These are phyloP conservation scores for Zalaria obscura DNA, from an alignment of 2,329 filamentous ascomycete genomes.

Conservation along the genomic window DNA sequence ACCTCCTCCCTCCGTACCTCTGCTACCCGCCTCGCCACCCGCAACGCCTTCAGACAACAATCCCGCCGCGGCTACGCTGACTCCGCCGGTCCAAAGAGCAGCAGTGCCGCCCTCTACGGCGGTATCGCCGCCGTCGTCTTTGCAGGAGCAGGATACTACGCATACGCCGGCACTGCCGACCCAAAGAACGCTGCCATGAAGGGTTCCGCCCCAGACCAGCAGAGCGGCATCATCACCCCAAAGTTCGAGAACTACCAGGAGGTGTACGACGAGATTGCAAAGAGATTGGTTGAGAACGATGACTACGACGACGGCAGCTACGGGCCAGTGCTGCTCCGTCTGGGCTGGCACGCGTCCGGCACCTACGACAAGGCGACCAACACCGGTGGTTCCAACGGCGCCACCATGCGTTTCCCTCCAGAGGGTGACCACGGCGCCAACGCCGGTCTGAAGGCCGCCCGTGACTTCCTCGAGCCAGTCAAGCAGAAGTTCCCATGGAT, in stretches of 20 bases:
- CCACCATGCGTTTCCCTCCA: conserved; percentile 89
- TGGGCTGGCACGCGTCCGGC: conserved; percentile 89
- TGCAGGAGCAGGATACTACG: conserved; percentile 53
- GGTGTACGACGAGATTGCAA: conserved; percentile 80
- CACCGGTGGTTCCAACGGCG: conserved; percentile 89
- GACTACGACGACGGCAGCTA: conserved; percentile 96
- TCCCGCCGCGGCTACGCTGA: conserved; percentile 71
- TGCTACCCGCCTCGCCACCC: conserved; percentile 40
- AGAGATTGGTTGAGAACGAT: conserved; percentile 69
- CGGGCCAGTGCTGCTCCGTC: conserved; percentile 75
- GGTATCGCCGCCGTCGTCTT: conserved; percentile 44
- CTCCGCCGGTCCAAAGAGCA: conserved; percentile 13
- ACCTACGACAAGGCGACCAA: conserved; percentile 80
- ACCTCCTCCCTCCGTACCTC: conserved; percentile 41
- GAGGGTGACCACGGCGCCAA: conserved; percentile 89
- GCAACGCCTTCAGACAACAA: conserved; percentile 58
- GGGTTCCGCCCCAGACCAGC: conserved; percentile 11
- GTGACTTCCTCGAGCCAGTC: conserved; percentile 85
- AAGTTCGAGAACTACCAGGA: conserved; percentile 84
- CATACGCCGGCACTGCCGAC: conserved; percentile 39
- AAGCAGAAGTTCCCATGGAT: conserved; percentile 82
- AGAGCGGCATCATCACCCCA: conserved; percentile 47
- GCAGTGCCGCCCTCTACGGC: conserved; percentile 41
- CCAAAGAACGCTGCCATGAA: conserved; percentile 27
- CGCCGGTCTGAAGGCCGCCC: conserved; percentile 71